Evolutionary conservation across 257 asterid genomes (phyloP).

Genomic region (Solanum corneliomulleri): DNA sequence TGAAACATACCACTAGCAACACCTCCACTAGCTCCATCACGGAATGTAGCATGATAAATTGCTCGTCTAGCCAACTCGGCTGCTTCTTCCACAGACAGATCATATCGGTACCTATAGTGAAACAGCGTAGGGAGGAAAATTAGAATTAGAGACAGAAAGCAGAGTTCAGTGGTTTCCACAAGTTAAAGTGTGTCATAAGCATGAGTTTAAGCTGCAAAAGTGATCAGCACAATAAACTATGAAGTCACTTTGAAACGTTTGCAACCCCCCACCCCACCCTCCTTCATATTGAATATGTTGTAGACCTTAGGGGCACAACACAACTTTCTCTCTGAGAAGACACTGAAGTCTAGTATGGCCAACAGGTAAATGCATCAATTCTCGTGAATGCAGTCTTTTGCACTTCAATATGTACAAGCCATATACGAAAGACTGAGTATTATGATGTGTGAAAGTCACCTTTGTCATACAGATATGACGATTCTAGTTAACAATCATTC

Average conservation of each 20-base stretch:
- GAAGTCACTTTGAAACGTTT: neutral
- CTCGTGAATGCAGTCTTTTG: neutral
- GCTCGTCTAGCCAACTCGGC: conserved; percentile 77
- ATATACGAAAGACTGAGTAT: neutral
- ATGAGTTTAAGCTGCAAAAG: neutral
- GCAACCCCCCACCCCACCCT: neutral
- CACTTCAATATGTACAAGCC: neutral
- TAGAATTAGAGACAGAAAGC: neutral
- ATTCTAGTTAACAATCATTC: neutral
- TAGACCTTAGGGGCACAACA: neutral
- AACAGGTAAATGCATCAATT: neutral
- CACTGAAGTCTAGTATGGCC: neutral
- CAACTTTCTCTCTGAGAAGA: neutral
- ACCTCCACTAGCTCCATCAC: conserved; percentile 92
- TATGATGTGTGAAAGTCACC: neutral
- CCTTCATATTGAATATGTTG: neutral
- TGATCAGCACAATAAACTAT: neutral
- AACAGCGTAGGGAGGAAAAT: neutral
- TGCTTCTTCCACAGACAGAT: conserved; percentile 77
- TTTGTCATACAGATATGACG: neutral
- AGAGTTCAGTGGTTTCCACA: neutral
- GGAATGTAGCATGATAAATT: conserved; percentile 85
- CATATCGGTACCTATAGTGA: conserved; percentile 39
- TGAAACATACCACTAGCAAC: conserved; percentile 58
- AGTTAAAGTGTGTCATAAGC: neutral